Evolutionary conservation across 305 asterid genomes (phyloP).

Genomic region (Solanum hybrid): DNA sequence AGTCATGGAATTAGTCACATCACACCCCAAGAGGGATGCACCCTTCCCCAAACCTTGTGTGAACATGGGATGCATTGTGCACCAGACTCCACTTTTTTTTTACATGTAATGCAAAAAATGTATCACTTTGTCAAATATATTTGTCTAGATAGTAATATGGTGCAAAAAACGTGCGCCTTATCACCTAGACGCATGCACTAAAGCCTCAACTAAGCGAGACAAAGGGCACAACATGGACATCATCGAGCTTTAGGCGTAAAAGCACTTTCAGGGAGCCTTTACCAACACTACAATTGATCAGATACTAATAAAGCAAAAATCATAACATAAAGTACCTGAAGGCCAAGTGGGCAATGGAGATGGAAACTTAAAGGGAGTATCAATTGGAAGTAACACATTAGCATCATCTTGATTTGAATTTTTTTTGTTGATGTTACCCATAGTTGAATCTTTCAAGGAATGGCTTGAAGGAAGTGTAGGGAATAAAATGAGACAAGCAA

Average conservation of each 20-base stretch:
- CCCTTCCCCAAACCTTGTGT: neutral
- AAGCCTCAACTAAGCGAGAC: neutral
- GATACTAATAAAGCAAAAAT: neutral
- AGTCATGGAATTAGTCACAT: neutral
- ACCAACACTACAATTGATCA: neutral
- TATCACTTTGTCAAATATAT: neutral
- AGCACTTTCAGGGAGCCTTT: neutral
- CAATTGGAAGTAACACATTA: constrained; percentile 35
- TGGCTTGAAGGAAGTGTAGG: neutral
- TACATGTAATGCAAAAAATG: neutral
- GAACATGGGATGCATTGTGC: neutral
- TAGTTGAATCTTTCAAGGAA: constrained; percentile 4
- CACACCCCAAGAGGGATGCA: neutral
- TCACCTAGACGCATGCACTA: neutral
- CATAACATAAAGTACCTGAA: constrained; percentile 31
- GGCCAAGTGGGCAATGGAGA: constrained; percentile 72
- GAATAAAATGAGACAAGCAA: constrained; percentile 4
- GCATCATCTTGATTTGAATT: constrained; percentile 19
- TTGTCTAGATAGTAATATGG: neutral
- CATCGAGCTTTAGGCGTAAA: neutral
- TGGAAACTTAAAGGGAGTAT: constrained; percentile 49
- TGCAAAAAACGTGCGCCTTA: neutral
- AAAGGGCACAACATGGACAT: neutral
- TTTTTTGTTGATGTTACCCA: constrained; percentile 25
- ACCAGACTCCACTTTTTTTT: neutral